These are phyloP conservation scores for Xylaria sp. DNA, from an alignment of 2,329 filamentous ascomycete species.

Conservation along the genomic window DNA sequence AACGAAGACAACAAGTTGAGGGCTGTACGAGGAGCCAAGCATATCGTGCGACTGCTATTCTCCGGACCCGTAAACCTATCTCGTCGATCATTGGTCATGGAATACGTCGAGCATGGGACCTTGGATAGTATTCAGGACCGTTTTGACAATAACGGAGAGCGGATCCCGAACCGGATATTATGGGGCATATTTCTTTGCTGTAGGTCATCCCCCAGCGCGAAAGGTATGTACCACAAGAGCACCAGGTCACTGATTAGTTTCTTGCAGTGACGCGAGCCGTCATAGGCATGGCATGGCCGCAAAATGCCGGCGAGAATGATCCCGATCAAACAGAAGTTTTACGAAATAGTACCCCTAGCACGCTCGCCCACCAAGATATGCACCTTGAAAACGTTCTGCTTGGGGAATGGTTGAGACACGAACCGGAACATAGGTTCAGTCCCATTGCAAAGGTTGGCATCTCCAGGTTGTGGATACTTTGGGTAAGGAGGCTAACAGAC, in stretches of 20 bases:
- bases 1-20: not conserved
- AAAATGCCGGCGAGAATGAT: not conserved
- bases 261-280: not conserved
- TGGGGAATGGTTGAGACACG: not conserved
- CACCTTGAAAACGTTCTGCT: not conserved
- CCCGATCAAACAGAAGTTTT: not conserved
- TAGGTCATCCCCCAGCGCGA: not conserved
- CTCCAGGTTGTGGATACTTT: not conserved
- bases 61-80: not conserved
- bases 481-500: too few species aligned
- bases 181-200: conserved; percentile 1
- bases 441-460: not conserved
- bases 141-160: not conserved
- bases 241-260: not conserved
- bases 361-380: not conserved
- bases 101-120: not conserved
- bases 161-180: conserved; percentile 1
- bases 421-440: not conserved
- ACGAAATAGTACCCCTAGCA: not conserved
- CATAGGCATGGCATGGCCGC: not conserved
- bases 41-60: not conserved
- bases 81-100: not conserved
- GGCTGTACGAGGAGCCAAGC: conserved; percentile 1
- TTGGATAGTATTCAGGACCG: not conserved
- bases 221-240: too few species aligned